Base-by-base conservation (phyloP, 345 rosid genomes). In the Carallia brachiata region DNA sequence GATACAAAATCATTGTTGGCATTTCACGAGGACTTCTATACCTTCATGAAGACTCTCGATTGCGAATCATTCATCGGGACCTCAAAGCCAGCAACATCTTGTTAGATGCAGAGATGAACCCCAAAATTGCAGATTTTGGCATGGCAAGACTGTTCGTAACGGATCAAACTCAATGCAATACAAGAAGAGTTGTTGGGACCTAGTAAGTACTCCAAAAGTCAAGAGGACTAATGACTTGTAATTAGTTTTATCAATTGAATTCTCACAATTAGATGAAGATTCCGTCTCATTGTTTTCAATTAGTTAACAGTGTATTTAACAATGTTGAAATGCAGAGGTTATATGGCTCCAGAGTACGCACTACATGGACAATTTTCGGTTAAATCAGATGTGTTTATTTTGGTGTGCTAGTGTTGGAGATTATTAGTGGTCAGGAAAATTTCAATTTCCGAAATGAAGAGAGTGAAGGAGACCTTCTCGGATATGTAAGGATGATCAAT, bases 321-420 rank as follows among this genome's bases (percentile, higher is more conserved):
- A 2, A 0, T 52, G 19, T 15, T 28, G 3, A 16, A 12, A 1
- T 69, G 63, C 52, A 89, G 87, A 67, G 88, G 91, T 2, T 83
- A 80, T 44, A 80, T 83, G 78, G 77, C 87, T n/a, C 87, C 90
- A 2, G 89, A 86, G 62, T 86, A 86, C 62, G 85, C 77, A 57
- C 66, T 77, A 88, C 75, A 80, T 4, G 90, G 90, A 4, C 62
- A 70, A 1, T 86, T 77, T 40, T 88, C 90, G 0, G 80, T 77
- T 4, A 88, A 86, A 66, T 80, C 88, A 6, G 90, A 86, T 52
- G 89, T 86, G 10, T 86, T 75, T 69, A 79, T 53, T 88, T 83
- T 6, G 89, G 90, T 0, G 90, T 84, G 7, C 62, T 88, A 44
- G 56, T 84, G 10, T 32, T 83, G 15, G 90, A 88, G 72, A 86